Evolutionary conservation across 441 rosid genomes (phyloP).

Genomic region (Syzygium syzygioides): DNA sequence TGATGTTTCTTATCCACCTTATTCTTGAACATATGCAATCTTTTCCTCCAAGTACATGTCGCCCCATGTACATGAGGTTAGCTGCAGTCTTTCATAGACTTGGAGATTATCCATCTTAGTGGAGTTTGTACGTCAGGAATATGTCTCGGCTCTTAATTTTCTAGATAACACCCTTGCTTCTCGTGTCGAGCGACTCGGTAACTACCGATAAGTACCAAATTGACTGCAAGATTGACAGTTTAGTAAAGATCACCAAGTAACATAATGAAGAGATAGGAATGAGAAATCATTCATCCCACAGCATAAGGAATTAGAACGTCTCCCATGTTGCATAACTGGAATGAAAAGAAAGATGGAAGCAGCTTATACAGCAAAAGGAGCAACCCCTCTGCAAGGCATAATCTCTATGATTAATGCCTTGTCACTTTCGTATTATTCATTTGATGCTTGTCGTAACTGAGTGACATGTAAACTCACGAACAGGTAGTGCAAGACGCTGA

Average conservation of each 20-base stretch:
- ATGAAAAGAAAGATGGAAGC: not conserved
- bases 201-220: not conserved
- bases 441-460: not conserved
- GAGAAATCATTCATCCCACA: not conserved
- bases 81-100: not conserved
- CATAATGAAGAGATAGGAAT: not conserved
- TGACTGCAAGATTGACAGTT: not conserved
- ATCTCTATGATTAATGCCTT: not conserved
- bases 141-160: not conserved
- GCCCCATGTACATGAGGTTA: not conserved
- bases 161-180: not conserved
- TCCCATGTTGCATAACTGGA: not conserved
- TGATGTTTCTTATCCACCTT: not conserved
- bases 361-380: not conserved
- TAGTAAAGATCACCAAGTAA: not conserved
- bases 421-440: not conserved
- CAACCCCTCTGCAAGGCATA: not conserved
- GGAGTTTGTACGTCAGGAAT: not conserved
- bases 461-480: not conserved
- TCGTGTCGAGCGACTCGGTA: not conserved
- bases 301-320: not conserved
- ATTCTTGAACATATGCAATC: not conserved
- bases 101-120: not conserved
- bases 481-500: not conserved
- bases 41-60: not conserved